A percentile compares a stretch with the other conserved stretches of the same genome.
These are phyloP conservation scores for Serendipita sp. DNA, from an alignment of 768 basidiomycete species.

Conservation along the genomic window DNA sequence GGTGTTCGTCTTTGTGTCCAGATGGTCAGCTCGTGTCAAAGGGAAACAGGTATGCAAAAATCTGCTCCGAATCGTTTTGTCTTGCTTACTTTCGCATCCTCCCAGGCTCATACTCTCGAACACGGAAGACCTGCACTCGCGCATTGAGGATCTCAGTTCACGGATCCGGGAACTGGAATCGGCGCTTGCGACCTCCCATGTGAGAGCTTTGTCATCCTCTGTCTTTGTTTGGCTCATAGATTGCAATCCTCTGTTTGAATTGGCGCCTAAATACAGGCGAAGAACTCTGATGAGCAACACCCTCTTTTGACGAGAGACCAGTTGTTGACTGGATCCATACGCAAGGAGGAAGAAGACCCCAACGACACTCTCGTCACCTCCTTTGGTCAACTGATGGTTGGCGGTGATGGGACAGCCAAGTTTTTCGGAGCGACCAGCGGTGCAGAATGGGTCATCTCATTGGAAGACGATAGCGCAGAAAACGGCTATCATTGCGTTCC, in stretches of 20 bases:
- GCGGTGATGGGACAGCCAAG: background rate
- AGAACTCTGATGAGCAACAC: background rate
- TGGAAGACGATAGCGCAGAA: background rate
- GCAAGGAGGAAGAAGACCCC: slow-evolving; percentile 2
- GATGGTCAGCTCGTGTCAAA: slow-evolving; percentile 41
- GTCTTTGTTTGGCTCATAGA: background rate
- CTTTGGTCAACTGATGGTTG: background rate
- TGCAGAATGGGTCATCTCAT: slow-evolving; percentile 1
- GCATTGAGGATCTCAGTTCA: slow-evolving; percentile 36
- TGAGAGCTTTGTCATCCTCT: background rate
- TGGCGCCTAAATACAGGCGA: background rate
- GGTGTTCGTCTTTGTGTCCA: slow-evolving; percentile 64
- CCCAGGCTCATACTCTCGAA: slow-evolving; percentile 45
- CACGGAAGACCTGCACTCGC: slow-evolving; percentile 54
- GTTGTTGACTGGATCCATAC: background rate
- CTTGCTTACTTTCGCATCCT: slow-evolving; percentile 7
- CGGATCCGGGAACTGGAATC: slow-evolving; percentile 50
- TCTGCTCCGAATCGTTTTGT: slow-evolving; percentile 2
- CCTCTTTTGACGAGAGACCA: background rate
- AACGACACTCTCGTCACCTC: background rate
- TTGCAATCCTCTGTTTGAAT: background rate
- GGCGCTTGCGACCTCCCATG: slow-evolving; percentile 24
- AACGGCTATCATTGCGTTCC: background rate
- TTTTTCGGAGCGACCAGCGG: background rate
- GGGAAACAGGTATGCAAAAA: slow-evolving; percentile 32